A percentile compares a stretch with the other conserved stretches of the same genome.
Conservation (phyloP, 208 protist species). For the Blastocrithidia nonstop region DNA sequence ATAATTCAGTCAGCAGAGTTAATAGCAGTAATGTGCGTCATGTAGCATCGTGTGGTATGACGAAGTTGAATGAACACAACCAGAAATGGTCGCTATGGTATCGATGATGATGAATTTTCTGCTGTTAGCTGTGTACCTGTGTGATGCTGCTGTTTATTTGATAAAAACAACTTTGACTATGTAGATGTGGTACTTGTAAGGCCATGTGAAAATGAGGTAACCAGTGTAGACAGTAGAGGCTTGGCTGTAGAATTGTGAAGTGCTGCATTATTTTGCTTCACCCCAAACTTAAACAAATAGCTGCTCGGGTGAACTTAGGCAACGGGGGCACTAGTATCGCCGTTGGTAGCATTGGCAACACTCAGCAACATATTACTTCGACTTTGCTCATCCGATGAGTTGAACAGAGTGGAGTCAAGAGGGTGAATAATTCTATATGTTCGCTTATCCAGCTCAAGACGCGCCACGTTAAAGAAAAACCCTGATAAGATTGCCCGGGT, state of each 20-base stretch:
- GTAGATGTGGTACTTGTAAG: no score
- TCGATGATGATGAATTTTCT: neutral
- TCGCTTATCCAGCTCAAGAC: conserved; percentile 54
- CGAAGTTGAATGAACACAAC: conserved; percentile 79
- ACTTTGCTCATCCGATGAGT: no score
- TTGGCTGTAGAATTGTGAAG: neutral
- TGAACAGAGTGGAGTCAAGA: conserved; percentile 20
- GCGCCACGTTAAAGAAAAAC: conserved; percentile 84
- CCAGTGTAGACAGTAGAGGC: no score
- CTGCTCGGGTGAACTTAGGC: conserved; percentile 72
- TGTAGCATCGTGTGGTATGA: conserved; percentile 70
- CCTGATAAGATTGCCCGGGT: conserved; percentile 63
- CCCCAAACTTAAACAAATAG: conserved; percentile 42
- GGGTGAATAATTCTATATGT: conserved; percentile 65
- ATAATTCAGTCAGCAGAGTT: conserved; percentile 44
- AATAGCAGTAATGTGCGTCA: conserved; percentile 80
- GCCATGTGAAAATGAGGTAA: no score
- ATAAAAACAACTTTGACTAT: neutral
- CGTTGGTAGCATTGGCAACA: neutral
- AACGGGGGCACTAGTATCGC: conserved; percentile 10
- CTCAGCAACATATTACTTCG: no score
- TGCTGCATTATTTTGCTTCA: conserved; percentile 1
- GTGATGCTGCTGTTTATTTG: neutral
- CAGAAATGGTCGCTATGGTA: conserved; percentile 42
- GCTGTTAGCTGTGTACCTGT: neutral